phyloP scores from a whole-genome alignment of 2,329 filamentous ascomycete species.

The Rutstroemia sydowiana region DNA sequence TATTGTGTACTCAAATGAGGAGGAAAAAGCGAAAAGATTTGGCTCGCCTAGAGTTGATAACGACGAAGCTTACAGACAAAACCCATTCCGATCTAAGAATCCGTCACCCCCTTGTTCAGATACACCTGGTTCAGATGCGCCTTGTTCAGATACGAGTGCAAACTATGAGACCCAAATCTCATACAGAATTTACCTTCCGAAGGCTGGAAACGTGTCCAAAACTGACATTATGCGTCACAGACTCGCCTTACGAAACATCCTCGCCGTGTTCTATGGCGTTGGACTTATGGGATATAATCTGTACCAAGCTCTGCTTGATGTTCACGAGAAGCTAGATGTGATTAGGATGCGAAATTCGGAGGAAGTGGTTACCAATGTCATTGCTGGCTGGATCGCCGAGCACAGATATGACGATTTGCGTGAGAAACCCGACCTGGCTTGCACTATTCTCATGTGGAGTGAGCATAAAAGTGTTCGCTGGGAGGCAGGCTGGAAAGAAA shows the following conservation, averaged over 20 bases:
- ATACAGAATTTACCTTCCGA: constrained; percentile 57
- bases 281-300: constrained; percentile 59
- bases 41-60: not conserved
- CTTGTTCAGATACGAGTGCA: constrained; percentile 1
- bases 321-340: constrained; percentile 51
- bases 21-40: constrained; percentile 10
- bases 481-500: constrained; percentile 61
- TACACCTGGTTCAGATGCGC: constrained; percentile 5
- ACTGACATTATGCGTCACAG: constrained; percentile 48
- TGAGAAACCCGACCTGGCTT: constrained; percentile 50
- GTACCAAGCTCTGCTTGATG: constrained; percentile 54
- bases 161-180: constrained; percentile 37
- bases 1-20: constrained; percentile 43
- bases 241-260: constrained; percentile 61
- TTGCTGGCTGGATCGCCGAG: constrained; percentile 53
- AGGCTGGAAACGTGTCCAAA: constrained; percentile 42
- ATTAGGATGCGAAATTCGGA: constrained; percentile 47
- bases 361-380: constrained; percentile 25
- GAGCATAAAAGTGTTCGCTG: constrained; percentile 53
- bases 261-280: constrained; percentile 56
- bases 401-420: constrained; percentile 58
- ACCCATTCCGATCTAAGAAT: not conserved
- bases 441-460: constrained; percentile 57
- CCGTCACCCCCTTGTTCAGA: constrained; percentile 2
- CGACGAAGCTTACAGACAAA: not conserved